These are phyloP conservation scores for Rhodotorula graminis DNA, from an alignment of 768 basidiomycete genomes.

Conservation along the genomic window DNA sequence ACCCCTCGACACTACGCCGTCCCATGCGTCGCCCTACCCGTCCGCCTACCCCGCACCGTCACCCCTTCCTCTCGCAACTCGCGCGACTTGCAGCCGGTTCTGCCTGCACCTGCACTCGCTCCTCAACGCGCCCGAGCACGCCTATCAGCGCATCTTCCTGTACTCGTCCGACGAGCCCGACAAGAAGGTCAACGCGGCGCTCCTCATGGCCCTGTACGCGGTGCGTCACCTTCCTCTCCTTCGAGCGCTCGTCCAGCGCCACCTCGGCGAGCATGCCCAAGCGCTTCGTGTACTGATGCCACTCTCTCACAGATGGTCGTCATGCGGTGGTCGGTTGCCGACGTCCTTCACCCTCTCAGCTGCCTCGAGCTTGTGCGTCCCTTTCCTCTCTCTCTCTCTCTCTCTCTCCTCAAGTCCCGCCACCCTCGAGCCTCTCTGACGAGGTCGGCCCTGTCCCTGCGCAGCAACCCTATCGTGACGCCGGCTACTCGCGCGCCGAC, in stretches of 20 bases:
- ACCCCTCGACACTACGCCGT: too few relatives aligned
- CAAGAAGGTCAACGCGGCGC: constrained; percentile 84
- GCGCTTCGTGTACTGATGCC: too few relatives aligned
- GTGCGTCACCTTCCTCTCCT: constrained; percentile 53
- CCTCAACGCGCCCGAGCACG: constrained; percentile 58
- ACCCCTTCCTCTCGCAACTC: background rate
- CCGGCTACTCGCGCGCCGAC: constrained; percentile 84
- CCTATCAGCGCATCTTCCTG: constrained; percentile 62
- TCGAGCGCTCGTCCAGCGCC: background rate
- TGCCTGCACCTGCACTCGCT: constrained; percentile 88
- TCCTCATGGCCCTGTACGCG: constrained; percentile 88
- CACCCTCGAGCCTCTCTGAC: too few relatives aligned
- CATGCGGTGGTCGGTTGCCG: constrained; percentile 79
- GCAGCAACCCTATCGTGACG: constrained; percentile 68
- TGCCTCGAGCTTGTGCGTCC: constrained; percentile 44
- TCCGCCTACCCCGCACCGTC: background rate
- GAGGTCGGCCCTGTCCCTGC: too few relatives aligned
- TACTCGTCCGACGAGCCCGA: constrained; percentile 82
- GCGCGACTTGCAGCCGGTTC: constrained; percentile 48
- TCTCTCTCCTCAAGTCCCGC: background rate
- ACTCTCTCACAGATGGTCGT: constrained; percentile 96
- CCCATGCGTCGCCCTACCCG: too few relatives aligned
- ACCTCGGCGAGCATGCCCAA: too few relatives aligned
- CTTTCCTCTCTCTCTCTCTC: background rate
- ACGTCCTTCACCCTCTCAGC: constrained; percentile 89